phyloP scores from a whole-genome alignment of 2,329 filamentous ascomycete species.

The Pseudocercospora musae region DNA sequence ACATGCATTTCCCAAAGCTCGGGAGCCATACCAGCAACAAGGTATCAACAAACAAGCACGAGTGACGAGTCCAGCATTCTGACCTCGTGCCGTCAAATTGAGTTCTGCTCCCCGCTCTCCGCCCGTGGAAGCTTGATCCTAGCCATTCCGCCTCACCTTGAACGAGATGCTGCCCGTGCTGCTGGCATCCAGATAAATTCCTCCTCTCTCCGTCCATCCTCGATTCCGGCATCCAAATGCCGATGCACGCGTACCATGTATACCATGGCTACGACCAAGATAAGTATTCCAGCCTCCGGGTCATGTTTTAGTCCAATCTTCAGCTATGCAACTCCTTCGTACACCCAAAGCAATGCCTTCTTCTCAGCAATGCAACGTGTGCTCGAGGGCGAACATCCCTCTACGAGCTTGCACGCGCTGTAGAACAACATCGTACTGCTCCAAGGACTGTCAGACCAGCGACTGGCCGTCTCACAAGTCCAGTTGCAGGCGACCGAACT shows the following conservation, averaged over 20 bases:
- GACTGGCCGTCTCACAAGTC: slow-evolving; percentile 21
- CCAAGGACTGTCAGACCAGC: slow-evolving; percentile 15
- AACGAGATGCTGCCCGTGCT: not conserved
- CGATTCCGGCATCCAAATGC: not conserved
- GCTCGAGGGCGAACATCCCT: not conserved
- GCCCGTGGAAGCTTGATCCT: not conserved
- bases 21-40: not conserved
- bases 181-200: not conserved
- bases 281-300: not conserved
- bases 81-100: not conserved
- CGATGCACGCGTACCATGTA: not conserved
- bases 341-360: not conserved
- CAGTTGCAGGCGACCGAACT: slow-evolving; percentile 28
- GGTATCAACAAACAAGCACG: not conserved
- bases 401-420: slow-evolving; percentile 9
- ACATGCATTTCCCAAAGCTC: not conserved
- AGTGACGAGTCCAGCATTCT: not conserved
- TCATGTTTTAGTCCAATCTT: not conserved
- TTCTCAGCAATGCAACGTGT: not conserved
- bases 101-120: not conserved
- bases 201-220: not conserved
- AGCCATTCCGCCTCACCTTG: not conserved
- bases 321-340: not conserved
- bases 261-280: not conserved
- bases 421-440: slow-evolving; percentile 12